These are phyloP conservation scores for Scheffersomyces stipitis DNA, from an alignment of 805 yeast species.

Conservation along the genomic window DNA sequence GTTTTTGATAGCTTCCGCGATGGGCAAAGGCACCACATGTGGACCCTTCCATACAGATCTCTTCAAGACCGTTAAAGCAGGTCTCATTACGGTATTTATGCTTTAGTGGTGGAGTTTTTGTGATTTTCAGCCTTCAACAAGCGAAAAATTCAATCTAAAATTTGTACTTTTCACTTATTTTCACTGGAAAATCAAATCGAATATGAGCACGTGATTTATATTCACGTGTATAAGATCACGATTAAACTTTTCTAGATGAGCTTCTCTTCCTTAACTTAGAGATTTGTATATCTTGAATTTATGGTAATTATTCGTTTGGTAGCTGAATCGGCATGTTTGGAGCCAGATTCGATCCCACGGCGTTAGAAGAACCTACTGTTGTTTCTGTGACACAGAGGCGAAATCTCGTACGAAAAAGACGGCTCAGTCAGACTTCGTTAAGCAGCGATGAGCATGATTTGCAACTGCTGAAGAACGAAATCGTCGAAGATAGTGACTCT, in stretches of 20 bases:
- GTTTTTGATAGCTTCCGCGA: slow-evolving; percentile 76
- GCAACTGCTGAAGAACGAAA: background rate
- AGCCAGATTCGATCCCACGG: slow-evolving; percentile 57
- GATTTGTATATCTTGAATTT: too few relatives aligned
- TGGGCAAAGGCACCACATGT: slow-evolving; percentile 90
- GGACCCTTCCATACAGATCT: slow-evolving; percentile 66
- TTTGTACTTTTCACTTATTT: too few relatives aligned
- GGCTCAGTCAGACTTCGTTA: slow-evolving; percentile 8
- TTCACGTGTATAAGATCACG: too few relatives aligned
- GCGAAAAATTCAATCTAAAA: too few relatives aligned
- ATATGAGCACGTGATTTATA: too few relatives aligned
- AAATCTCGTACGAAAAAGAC: slow-evolving; percentile 16
- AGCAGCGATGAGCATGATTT: slow-evolving; percentile 3
- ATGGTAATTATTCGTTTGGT: too few relatives aligned
- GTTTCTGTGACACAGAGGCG: slow-evolving; percentile 2
- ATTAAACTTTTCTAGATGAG: too few relatives aligned
- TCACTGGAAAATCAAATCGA: too few relatives aligned
- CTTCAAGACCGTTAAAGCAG: slow-evolving; percentile 28
- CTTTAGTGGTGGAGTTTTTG: too few relatives aligned
- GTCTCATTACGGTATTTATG: slow-evolving; percentile 56
- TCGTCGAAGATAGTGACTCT: background rate
- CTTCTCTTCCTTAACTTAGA: too few relatives aligned
- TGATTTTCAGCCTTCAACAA: too few relatives aligned
- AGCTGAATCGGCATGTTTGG: slow-evolving; percentile 53
- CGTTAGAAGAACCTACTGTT: background rate